phyloP scores from a whole-genome alignment of 179 eudicot species.

The Dionaea muscipula region DNA sequence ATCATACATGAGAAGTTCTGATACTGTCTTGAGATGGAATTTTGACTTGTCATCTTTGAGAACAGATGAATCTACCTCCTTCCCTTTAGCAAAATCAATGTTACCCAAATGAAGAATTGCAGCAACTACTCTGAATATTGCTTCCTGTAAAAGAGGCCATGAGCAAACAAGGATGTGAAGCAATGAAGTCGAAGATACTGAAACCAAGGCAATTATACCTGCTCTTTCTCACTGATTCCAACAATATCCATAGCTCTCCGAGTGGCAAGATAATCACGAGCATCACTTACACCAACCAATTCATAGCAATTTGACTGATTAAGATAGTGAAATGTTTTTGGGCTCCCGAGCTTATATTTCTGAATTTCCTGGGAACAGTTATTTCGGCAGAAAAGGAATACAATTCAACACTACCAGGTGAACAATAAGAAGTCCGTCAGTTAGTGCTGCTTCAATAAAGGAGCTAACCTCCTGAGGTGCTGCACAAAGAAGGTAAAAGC shows the following conservation, averaged over 20 bases:
- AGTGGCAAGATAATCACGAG: not conserved
- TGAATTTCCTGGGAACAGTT: not conserved
- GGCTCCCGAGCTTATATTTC: constrained; percentile 1
- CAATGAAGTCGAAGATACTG: not conserved
- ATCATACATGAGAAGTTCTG: constrained; percentile 6
- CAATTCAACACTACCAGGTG: not conserved
- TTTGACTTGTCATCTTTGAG: constrained; percentile 5
- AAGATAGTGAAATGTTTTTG: constrained; percentile 1
- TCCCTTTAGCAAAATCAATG: constrained; percentile 2
- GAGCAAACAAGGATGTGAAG: not conserved
- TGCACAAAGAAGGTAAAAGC: constrained; percentile 58
- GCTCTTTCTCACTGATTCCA: constrained; percentile 4
- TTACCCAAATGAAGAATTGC: constrained; percentile 7
- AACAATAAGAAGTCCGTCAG: not conserved
- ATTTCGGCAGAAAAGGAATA: not conserved
- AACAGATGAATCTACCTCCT: constrained; percentile 4
- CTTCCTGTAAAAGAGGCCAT: not conserved
- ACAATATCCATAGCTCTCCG: constrained; percentile 3
- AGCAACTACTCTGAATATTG: constrained; percentile 7
- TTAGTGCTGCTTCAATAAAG: not conserved
- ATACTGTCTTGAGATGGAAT: constrained; percentile 4
- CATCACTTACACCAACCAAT: constrained; percentile 4
- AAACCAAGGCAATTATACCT: not conserved
- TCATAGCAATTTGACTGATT: constrained; percentile 5
- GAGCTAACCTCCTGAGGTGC: constrained; percentile 49